Evolutionary conservation across 2,329 filamentous ascomycete genomes (phyloP).

Genomic region (Hortaea werneckii): DNA sequence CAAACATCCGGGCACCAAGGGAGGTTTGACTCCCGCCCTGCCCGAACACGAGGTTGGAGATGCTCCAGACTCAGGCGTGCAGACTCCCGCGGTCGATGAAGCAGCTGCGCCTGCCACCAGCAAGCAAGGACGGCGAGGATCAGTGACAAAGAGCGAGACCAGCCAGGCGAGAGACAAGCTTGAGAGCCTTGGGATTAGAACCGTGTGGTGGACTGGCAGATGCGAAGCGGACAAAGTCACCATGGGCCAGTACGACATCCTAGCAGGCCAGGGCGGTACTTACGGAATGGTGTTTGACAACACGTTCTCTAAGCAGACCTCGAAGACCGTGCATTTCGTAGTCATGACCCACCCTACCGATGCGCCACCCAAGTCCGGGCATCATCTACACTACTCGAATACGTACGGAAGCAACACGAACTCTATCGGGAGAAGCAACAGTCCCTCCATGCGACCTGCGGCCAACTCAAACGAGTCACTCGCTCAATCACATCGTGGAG

Average conservation of each 20-base stretch:
- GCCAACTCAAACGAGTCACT: conserved; percentile 43
- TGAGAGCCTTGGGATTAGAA: conserved; percentile 50
- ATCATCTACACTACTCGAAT: conserved; percentile 53
- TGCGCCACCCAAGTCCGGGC: conserved; percentile 62
- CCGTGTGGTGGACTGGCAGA: conserved; percentile 74
- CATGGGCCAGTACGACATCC: conserved; percentile 78
- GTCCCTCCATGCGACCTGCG: conserved; percentile 32
- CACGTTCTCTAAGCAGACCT: conserved; percentile 90
- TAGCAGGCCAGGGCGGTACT: conserved; percentile 68
- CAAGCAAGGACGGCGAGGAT: conserved; percentile 34
- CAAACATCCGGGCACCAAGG: conserved; percentile 77
- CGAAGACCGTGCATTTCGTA: conserved; percentile 91
- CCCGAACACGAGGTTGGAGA: conserved; percentile 33
- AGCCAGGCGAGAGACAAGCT: conserved; percentile 60
- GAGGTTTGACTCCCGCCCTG: conserved; percentile 38
- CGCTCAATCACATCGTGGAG: conserved; percentile 25
- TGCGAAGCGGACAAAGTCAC: conserved; percentile 94
- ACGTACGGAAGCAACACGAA: conserved; percentile 37
- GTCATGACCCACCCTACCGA: conserved; percentile 87
- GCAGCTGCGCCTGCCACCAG: conserved; percentile 10
- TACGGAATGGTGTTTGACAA: conserved; percentile 98
- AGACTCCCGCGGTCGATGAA: conserved; percentile 13
- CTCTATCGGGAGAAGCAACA: conserved; percentile 28
- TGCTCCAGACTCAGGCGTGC: conserved; percentile 26
- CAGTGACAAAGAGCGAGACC: conserved; percentile 33